Evolutionary conservation across 768 basidiomycete species (phyloP), one percentile per base, ranked within the genome.

Genomic region (Pleurotus eryngii): DNA sequence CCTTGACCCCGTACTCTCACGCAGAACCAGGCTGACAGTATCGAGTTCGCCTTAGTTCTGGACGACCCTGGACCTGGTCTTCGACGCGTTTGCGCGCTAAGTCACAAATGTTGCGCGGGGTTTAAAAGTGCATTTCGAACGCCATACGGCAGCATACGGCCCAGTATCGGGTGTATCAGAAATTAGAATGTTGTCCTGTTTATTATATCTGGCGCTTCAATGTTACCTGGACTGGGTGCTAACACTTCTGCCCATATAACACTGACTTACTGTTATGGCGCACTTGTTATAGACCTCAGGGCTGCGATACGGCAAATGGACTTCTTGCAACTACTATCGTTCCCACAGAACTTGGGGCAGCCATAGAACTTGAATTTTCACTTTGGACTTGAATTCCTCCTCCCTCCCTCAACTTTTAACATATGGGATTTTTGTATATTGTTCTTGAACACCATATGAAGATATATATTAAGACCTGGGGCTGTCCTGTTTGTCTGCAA

Each of bases 221-320:
- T 83, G 75, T 79, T 84, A 59, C 81, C 83, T 11, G 84, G 85
- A 1, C 71, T 87, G 11, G 76, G 76, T 3, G 74, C 70, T 1
- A 86, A 80, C 59, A 84, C 27, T 57, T 26, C 27, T 17, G 17
- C 20, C n/a, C 39, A 38, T 7, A 54, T 35, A 18, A 46, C 48
- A 43, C 11, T 17, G 49, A 46, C 7, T 30, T 45, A 43, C 17
- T 43, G 27, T 35, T 3, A 30, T 30, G 30, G 30, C 3, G n/a
- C 9, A 42, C 47, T 18, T 8, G 60, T 47, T 30, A 6, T 11
- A 6, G 7, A 7, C 7, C 30, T 9, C 42, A 3, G 55, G 90
- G 89, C 89, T 45, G 81, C 85, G 7, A 85, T 89, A 30, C 68
- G 77, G 24, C 68, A 82, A 55, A 85, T 90, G 42, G 9, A 0